phyloP scores from a whole-genome alignment of 83 land plant species.

The Picea mariana region DNA sequence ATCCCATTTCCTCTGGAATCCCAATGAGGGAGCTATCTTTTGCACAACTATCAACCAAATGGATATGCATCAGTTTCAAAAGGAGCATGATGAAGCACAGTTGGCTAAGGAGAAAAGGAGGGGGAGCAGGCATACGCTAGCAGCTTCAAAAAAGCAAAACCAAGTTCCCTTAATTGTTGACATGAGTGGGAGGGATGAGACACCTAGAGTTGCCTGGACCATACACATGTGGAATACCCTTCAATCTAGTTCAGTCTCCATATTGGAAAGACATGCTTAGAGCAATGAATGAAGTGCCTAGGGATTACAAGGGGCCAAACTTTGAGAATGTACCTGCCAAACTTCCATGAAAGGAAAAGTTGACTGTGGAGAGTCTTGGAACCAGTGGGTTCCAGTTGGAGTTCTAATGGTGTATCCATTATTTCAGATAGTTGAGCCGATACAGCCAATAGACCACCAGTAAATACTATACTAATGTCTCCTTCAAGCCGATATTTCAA shows the following conservation, averaged over 20 bases:
- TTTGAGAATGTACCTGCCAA: not conserved
- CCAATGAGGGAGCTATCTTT: no score
- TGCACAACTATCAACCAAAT: no score
- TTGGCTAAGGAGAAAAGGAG: no score
- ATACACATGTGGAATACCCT: not conserved
- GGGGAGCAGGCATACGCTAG: no score
- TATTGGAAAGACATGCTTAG: not conserved
- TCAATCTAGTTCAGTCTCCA: not conserved
- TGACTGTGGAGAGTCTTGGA: not conserved
- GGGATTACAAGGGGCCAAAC: not conserved
- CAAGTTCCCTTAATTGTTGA: no score
- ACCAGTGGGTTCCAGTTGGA: not conserved
- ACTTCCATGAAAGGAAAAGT: not conserved
- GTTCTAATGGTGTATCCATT: not conserved
- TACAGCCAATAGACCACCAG: not conserved
- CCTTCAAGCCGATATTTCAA: not conserved
- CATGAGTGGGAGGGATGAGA: no score
- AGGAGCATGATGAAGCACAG: no score
- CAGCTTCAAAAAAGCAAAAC: no score
- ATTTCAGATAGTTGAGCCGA: not conserved
- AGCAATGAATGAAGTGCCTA: not conserved
- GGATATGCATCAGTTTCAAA: no score
- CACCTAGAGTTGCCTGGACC: not conserved
- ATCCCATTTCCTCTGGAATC: no score
- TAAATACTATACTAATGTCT: not conserved